Percentiles rank a stretch among this genome's conserved stretches.
Conservation (phyloP, 306 rosid genomes). For the Lagenaria siceraria region DNA sequence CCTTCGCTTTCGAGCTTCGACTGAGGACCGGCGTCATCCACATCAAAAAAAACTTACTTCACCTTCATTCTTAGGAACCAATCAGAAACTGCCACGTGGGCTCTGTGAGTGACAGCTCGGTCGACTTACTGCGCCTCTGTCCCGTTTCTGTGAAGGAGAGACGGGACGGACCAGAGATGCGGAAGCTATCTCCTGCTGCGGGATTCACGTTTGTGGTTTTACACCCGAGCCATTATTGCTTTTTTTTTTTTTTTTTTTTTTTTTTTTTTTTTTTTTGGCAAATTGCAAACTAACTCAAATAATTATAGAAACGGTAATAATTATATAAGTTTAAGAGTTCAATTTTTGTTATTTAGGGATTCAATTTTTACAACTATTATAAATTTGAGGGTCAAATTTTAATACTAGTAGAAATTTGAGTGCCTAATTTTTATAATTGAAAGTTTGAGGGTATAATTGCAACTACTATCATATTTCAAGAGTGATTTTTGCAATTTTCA, state of each 20-base stretch:
- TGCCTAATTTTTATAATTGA: no score
- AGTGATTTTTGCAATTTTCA: no score
- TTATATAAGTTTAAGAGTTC: no score
- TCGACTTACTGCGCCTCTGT: neutral
- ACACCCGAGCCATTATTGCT: neutral
- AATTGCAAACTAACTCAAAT: no score
- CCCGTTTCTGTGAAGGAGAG: neutral
- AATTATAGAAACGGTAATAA: no score
- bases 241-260: neutral
- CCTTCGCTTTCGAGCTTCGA: slow-evolving; percentile 11
- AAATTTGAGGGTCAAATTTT: no score
- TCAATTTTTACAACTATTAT: no score
- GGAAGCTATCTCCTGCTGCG: neutral
- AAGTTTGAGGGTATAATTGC: no score
- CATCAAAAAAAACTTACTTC: neutral
- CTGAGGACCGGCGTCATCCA: slow-evolving; percentile 4
- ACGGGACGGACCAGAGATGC: neutral
- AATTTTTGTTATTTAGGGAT: no score
- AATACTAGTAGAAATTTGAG: no score
- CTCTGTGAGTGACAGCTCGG: slow-evolving; percentile 6
- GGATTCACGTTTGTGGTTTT: neutral
- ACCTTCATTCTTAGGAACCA: neutral
- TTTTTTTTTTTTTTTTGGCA: no score
- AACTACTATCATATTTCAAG: no score
- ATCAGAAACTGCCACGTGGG: neutral